phyloP scores from a whole-genome alignment of 441 rosid genomes.

The Viola pubescens region DNA sequence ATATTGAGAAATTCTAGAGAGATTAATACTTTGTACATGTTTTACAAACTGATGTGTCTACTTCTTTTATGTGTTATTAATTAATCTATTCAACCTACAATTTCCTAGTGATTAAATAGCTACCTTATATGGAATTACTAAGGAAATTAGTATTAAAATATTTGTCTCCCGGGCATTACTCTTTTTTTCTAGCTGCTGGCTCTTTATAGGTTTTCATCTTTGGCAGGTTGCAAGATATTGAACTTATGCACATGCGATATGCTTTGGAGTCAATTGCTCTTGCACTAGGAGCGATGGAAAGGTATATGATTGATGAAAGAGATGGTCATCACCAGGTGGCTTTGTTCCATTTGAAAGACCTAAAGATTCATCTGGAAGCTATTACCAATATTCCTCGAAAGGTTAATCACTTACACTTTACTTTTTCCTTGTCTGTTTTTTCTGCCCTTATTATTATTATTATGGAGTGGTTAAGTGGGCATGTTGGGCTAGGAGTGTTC shows the following conservation, averaged over 20 bases:
- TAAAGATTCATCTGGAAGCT: conserved; percentile 71
- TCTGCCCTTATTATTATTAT: too few relatives aligned
- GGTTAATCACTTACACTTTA: conserved; percentile 31
- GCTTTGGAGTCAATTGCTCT: conserved; percentile 80
- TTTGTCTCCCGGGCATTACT: not conserved
- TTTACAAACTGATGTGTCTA: too few relatives aligned
- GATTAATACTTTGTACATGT: too few relatives aligned
- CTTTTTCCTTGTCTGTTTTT: not conserved
- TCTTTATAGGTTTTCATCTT: conserved; percentile 9
- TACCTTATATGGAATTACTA: too few relatives aligned
- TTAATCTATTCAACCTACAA: too few relatives aligned
- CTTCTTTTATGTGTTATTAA: too few relatives aligned
- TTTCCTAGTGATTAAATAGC: too few relatives aligned
- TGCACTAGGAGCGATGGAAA: conserved; percentile 68
- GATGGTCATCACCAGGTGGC: conserved; percentile 46
- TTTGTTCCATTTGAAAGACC: conserved; percentile 65
- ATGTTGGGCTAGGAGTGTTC: too few relatives aligned
- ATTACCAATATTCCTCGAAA: conserved; percentile 77
- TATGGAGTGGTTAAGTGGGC: too few relatives aligned
- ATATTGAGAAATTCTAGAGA: too few relatives aligned
- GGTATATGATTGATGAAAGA: conserved; percentile 38
- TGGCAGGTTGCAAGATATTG: conserved; percentile 87
- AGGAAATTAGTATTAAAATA: not conserved
- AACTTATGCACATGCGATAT: conserved; percentile 97
- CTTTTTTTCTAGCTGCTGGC: conserved; percentile 5